A percentile compares a stretch with the other conserved stretches of the same genome.
Conservation (phyloP, 768 basidiomycete genomes). For the Xanthoconium stramineum region DNA sequence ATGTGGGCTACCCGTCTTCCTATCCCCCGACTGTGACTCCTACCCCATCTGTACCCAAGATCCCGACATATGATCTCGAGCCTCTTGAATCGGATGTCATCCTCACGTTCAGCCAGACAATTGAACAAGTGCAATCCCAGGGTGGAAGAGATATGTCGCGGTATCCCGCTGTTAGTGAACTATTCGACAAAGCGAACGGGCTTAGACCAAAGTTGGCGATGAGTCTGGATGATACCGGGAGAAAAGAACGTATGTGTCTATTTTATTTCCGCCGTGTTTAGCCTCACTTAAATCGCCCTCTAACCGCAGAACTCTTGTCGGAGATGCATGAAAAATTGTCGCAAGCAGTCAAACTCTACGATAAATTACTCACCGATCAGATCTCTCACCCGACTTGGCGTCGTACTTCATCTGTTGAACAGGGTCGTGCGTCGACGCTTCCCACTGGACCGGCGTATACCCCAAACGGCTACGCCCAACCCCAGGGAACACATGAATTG, state of each 20-base stretch:
- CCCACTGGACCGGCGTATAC: slow-evolving; percentile 20
- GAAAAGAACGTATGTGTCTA: slow-evolving; percentile 73
- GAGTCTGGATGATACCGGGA: slow-evolving; percentile 78
- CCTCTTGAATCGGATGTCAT: slow-evolving; percentile 83
- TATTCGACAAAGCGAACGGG: slow-evolving; percentile 79
- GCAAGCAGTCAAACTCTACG: slow-evolving; percentile 89
- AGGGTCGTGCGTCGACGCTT: slow-evolving; percentile 21
- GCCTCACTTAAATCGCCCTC: background rate
- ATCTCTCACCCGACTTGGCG: slow-evolving; percentile 71
- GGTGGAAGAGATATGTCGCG: slow-evolving; percentile 75
- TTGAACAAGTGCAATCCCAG: slow-evolving; percentile 78
- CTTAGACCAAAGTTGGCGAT: slow-evolving; percentile 79
- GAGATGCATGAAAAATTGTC: slow-evolving; percentile 96
- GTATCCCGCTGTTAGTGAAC: slow-evolving; percentile 79
- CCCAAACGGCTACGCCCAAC: slow-evolving; percentile 33
- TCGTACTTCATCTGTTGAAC: slow-evolving; percentile 23
- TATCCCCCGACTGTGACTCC: slow-evolving; percentile 39
- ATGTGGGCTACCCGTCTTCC: slow-evolving; percentile 44
- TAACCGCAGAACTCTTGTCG: slow-evolving; percentile 64
- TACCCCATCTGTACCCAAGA: slow-evolving; percentile 42
- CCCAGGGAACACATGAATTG: slow-evolving; percentile 24
- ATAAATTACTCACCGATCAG: slow-evolving; percentile 82
- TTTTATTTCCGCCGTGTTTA: background rate
- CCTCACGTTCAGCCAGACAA: slow-evolving; percentile 85
- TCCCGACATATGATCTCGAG: slow-evolving; percentile 78